These are phyloP conservation scores for Aureobasidium sp. DNA, from an alignment of 2,329 filamentous ascomycete species.

Conservation along the genomic window DNA sequence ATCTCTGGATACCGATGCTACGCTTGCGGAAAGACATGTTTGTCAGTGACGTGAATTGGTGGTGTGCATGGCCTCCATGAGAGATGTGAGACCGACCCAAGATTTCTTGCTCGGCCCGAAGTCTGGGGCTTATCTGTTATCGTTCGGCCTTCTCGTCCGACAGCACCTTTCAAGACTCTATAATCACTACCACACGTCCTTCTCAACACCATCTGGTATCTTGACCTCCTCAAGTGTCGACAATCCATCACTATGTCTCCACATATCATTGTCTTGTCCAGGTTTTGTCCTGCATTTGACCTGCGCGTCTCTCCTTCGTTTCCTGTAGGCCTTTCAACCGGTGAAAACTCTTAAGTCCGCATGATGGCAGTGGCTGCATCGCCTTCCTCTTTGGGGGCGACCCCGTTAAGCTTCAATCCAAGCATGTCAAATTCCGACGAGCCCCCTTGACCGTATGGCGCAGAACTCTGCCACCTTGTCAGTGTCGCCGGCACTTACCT, in stretches of 20 bases:
- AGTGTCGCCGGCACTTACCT: background rate
- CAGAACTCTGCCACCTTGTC: conserved; percentile 3
- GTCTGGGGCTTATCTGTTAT: conserved; percentile 9
- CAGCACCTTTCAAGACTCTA: background rate
- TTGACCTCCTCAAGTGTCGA: background rate
- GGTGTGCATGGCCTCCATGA: background rate
- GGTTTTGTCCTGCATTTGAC: background rate
- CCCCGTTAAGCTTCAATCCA: conserved; percentile 10
- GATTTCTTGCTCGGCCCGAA: conserved; percentile 16
- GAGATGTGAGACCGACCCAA: background rate
- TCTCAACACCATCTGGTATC: background rate
- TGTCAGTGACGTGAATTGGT: background rate
- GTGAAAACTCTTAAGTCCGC: background rate
- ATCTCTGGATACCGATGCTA: conserved; percentile 52
- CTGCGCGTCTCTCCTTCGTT: background rate
- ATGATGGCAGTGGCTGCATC: conserved; percentile 14
- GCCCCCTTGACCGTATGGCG: background rate
- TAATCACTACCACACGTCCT: background rate
- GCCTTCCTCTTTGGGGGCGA: background rate
- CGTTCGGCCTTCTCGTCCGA: background rate
- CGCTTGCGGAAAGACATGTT: conserved; percentile 75
- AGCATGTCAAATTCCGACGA: background rate
- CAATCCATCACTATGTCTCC: background rate
- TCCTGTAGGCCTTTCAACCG: background rate
- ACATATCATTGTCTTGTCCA: background rate